Evolutionary conservation across 345 rosid genomes (phyloP), one percentile per base, ranked within the genome.

Genomic region (Melaleuca quinquenervia): DNA sequence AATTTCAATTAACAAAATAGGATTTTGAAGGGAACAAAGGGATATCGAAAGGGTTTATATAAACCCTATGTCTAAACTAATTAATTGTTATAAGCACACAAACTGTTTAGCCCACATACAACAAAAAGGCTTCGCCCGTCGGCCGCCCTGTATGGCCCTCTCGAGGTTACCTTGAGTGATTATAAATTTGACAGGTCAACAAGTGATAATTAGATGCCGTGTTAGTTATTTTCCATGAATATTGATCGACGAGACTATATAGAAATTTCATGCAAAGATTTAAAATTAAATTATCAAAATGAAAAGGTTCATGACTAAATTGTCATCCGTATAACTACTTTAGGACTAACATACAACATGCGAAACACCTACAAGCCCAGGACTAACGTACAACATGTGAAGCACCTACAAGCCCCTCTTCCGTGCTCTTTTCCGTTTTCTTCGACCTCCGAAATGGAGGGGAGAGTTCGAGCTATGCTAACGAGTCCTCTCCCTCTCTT

Each of bases 181-280:
- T 26, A 26, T 15, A 26, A 56, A 29, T n/a, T n/a, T 1, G 64
- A 56, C 8, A 26, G 12, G 11, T 26, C 0, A 7, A 32, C 3
- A 1, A 3, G 6, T 0, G 8, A n/a, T 58, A n/a, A n/a, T 0
- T 13, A 0, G 7, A 58, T 0, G 3, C 13, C 18, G 6, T n/a
- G 18, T 1, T 13, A n/a, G 64, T 10, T 26, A 56, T 26, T 56
- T 27, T 29, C 14, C 2, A 6, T 8, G 0, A 58, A 8, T 58
- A 58, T 58, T 58, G 16, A 0, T 58, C 1, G 2, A 4, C n/a
- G n/a, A 6, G 6, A 58, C 9, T 58, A 58, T 0, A n/a, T n/a
- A n/a, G 3, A 13, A 58, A 58, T 58, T 26, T 26, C 16, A 6
- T 8, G 6, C 18, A 58, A 58, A n/a, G 18, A 58, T 58, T 58